Percentiles rank a stretch among this genome's conserved stretches.
These are phyloP conservation scores for Arthroderma sp. DNA, from an alignment of 2,329 filamentous ascomycete genomes.

Conservation along the genomic window DNA sequence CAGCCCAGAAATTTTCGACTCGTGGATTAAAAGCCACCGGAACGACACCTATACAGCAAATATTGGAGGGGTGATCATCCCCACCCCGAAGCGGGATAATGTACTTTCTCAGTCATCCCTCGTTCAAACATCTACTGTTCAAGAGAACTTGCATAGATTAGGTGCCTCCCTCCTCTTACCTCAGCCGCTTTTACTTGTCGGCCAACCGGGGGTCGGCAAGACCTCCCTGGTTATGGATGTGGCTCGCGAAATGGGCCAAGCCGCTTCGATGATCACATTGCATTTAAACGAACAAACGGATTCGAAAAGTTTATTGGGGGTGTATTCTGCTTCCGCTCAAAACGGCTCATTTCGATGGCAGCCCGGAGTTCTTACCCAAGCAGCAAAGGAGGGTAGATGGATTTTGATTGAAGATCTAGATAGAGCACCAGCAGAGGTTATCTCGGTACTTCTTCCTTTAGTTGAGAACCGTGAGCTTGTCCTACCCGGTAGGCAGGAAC, in stretches of 20 bases:
- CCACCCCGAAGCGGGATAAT: constrained; percentile 32
- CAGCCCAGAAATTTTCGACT: constrained; percentile 12
- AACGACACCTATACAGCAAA: constrained; percentile 47
- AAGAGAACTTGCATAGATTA: constrained; percentile 56
- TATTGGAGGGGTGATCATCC: constrained; percentile 55
- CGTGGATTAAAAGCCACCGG: constrained; percentile 18
- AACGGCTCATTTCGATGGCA: constrained; percentile 88
- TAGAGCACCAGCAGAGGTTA: constrained; percentile 83
- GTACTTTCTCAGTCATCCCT: constrained; percentile 43
- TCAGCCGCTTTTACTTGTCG: constrained; percentile 67
- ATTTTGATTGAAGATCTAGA: constrained; percentile 95
- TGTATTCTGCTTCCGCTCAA: constrained; percentile 79
- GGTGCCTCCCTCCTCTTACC: constrained; percentile 52
- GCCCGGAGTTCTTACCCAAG: constrained; percentile 82
- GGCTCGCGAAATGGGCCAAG: constrained; percentile 64
- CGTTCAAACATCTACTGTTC: constrained; percentile 59
- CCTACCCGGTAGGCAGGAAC: constrained; percentile 79
- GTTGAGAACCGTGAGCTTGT: constrained; percentile 86
- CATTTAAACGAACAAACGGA: constrained; percentile 98
- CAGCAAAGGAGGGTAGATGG: constrained; percentile 89
- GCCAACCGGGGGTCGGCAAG: constrained; percentile 78
- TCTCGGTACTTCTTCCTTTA: constrained; percentile 81
- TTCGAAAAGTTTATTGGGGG: constrained; percentile 85
- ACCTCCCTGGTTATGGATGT: constrained; percentile 73
- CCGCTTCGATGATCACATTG: constrained; percentile 74